Percentiles rank a stretch among this genome's conserved stretches.
These are phyloP conservation scores for Parastagonospora avenae DNA, from an alignment of 2,329 filamentous ascomycete genomes.

Conservation along the genomic window DNA sequence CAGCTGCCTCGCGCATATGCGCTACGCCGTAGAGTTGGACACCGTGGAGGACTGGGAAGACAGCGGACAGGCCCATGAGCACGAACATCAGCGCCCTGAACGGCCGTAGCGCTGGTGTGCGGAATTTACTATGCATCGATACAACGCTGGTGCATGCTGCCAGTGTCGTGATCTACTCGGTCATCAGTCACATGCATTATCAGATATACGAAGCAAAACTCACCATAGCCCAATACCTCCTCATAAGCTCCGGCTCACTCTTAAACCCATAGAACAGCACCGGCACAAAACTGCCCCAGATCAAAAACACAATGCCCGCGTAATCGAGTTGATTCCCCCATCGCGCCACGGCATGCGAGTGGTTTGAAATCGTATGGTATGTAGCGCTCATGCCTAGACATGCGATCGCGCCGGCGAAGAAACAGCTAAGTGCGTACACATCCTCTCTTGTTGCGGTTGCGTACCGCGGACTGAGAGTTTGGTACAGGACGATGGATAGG, in stretches of 20 bases:
- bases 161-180: slow-evolving; percentile 72
- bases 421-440: slow-evolving; percentile 45
- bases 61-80: slow-evolving; percentile 79
- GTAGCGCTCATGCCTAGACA: slow-evolving; percentile 63
- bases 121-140: slow-evolving; percentile 80
- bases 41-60: slow-evolving; percentile 83
- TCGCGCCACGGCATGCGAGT: slow-evolving; percentile 75
- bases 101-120: slow-evolving; percentile 80
- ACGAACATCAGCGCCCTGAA: slow-evolving; percentile 91
- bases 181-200: slow-evolving; percentile 1
- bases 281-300: slow-evolving; percentile 89
- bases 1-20: slow-evolving; percentile 73
- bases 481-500: slow-evolving; percentile 26
- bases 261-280: slow-evolving; percentile 67
- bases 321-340: slow-evolving; percentile 96
- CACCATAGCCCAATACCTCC: slow-evolving; percentile 76
- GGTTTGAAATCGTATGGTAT: slow-evolving; percentile 85
- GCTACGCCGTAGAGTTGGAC: slow-evolving; percentile 68
- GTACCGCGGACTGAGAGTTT: slow-evolving; percentile 35
- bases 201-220: background rate
- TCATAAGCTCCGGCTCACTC: slow-evolving; percentile 68
- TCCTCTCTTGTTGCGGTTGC: slow-evolving; percentile 43
- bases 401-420: slow-evolving; percentile 47
- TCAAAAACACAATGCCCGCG: slow-evolving; percentile 87
- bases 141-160: slow-evolving; percentile 77